Evolutionary conservation across 1,284 basidiomycete genomes (phyloP).

Genomic region (Malassezia vespertilionis): DNA sequence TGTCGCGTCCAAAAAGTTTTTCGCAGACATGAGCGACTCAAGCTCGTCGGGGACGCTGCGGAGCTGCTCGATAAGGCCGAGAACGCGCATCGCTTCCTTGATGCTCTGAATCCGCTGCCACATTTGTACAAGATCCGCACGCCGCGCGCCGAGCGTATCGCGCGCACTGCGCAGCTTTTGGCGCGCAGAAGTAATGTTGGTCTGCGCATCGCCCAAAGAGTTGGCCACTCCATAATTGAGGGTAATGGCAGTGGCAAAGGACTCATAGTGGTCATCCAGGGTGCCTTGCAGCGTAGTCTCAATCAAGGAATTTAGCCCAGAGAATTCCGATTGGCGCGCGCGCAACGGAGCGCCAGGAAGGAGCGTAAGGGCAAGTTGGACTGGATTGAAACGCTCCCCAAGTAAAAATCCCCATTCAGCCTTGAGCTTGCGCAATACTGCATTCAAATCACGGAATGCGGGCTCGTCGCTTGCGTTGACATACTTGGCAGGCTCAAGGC

Average conservation of each 20-base stretch:
- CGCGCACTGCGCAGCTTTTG: slow-evolving; percentile 33
- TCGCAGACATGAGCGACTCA: slow-evolving; percentile 90
- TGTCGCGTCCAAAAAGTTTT: slow-evolving; percentile 78
- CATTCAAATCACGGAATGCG: slow-evolving; percentile 36
- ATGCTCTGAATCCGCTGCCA: slow-evolving; percentile 42
- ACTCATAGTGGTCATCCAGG: slow-evolving; percentile 45
- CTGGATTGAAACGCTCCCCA: slow-evolving; percentile 42
- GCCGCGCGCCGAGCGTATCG: slow-evolving; percentile 40
- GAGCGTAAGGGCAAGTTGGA: slow-evolving; percentile 35
- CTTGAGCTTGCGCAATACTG: slow-evolving; percentile 43
- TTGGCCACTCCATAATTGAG: slow-evolving; percentile 39
- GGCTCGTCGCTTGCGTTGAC: slow-evolving; percentile 26
- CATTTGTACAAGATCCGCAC: slow-evolving; percentile 45
- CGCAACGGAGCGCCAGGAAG: slow-evolving; percentile 39
- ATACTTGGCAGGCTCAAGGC: slow-evolving; percentile 25
- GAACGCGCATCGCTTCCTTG: slow-evolving; percentile 38
- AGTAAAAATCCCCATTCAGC: slow-evolving; percentile 41
- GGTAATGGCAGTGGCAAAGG: slow-evolving; percentile 46
- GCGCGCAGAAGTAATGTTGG: slow-evolving; percentile 28
- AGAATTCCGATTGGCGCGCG: slow-evolving; percentile 28
- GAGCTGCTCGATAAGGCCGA: slow-evolving; percentile 53
- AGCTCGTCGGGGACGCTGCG: slow-evolving; percentile 82
- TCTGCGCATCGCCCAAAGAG: slow-evolving; percentile 30
- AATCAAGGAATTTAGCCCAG: slow-evolving; percentile 32
- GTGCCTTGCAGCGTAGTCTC: slow-evolving; percentile 41